A percentile compares a stretch with the other conserved stretches of the same genome.
Conservation (phyloP, 1,284 basidiomycete species). For the Laetiporus sulphureus region DNA sequence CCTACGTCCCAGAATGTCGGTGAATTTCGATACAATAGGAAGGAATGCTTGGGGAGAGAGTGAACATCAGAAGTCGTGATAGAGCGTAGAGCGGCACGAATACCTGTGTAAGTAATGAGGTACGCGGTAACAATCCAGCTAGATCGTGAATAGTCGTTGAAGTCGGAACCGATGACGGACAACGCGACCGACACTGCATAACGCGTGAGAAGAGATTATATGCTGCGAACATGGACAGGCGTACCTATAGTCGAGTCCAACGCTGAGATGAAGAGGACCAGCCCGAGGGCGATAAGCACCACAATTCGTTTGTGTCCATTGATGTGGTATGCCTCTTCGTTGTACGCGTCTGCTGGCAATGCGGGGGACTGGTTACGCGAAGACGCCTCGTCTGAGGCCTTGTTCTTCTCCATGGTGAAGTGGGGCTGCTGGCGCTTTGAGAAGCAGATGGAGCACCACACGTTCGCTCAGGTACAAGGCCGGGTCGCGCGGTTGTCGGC, state of each 20-base stretch:
- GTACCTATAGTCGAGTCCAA: not conserved
- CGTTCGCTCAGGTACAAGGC: too few species aligned
- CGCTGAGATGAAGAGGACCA: not conserved
- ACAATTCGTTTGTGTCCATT: not conserved
- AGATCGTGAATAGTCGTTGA: not conserved
- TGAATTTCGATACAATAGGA: not conserved
- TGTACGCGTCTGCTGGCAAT: not conserved
- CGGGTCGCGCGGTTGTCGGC: too few species aligned
- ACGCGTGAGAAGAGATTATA: not conserved
- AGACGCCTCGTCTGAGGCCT: too few species aligned
- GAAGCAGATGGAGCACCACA: too few species aligned
- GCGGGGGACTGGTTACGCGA: not conserved
- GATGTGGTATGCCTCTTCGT: not conserved
- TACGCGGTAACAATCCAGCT: conserved; percentile 1
- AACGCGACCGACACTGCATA: not conserved
- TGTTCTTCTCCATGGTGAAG: too few species aligned
- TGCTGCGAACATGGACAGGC: not conserved
- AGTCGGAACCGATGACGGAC: not conserved
- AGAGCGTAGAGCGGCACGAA: too few species aligned
- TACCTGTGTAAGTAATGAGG: not conserved
- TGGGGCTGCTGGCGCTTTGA: too few species aligned
- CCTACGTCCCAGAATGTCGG: not conserved
- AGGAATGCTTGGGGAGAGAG: not conserved
- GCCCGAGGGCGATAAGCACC: not conserved
- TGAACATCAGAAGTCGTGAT: not conserved